Evolutionary conservation across 2,329 filamentous ascomycete genomes (phyloP).

Genomic region (Fusarium miscanthi): DNA sequence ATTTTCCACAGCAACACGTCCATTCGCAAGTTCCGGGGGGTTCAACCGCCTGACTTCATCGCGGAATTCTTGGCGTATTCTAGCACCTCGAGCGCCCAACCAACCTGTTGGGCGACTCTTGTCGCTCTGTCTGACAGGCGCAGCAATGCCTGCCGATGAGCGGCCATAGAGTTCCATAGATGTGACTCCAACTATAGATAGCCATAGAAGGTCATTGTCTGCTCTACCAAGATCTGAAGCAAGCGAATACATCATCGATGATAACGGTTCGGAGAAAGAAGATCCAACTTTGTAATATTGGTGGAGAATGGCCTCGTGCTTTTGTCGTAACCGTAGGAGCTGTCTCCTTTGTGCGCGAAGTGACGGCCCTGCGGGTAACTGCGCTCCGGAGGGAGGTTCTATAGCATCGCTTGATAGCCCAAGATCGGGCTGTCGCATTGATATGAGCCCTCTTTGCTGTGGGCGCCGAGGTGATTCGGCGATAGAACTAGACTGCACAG

Average conservation of each 20-base stretch:
- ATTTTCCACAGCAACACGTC: conserved; percentile 71
- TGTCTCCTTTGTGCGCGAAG: conserved; percentile 77
- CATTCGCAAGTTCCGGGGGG: conserved; percentile 75
- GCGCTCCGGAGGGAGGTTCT: conserved; percentile 68
- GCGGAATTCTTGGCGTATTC: conserved; percentile 84
- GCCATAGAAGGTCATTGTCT: conserved; percentile 96
- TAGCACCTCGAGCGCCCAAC: conserved; percentile 83
- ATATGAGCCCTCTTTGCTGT: conserved; percentile 68
- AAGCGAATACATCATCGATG: conserved; percentile 92
- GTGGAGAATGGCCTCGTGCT: conserved; percentile 80
- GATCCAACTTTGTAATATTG: conserved; percentile 88
- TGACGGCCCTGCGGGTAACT: conserved; percentile 72
- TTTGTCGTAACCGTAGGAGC: conserved; percentile 78
- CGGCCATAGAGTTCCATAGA: conserved; percentile 92
- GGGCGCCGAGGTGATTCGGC: conserved; percentile 72
- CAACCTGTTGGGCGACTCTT: conserved; percentile 73
- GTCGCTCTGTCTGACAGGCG: conserved; percentile 66
- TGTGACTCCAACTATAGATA: conserved; percentile 93
- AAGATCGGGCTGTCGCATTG: conserved; percentile 60
- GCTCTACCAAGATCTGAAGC: conserved; percentile 95
- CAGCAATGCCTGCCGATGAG: conserved; percentile 81
- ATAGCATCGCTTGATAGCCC: conserved; percentile 61
- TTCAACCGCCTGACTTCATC: conserved; percentile 96
- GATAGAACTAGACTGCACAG: conserved; percentile 70
- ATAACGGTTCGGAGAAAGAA: conserved; percentile 94